Base-by-base conservation (phyloP, 768 basidiomycete species). In the Russula sp. region DNA sequence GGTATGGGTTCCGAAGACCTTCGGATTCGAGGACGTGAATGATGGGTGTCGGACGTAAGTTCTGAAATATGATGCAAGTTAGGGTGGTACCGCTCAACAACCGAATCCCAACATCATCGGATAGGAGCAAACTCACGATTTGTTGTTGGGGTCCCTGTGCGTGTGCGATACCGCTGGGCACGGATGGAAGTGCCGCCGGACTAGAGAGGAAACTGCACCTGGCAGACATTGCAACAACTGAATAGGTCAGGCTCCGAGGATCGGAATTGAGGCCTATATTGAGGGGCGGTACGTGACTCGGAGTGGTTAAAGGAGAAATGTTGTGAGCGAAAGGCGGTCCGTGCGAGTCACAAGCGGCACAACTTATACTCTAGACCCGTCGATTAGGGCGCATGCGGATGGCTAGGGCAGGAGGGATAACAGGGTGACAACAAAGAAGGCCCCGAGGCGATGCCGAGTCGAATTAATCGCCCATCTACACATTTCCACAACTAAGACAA, bases 401-500 rank as follows among this genome's bases (percentile, higher is more conserved):
- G 24, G 32, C 28, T 18, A 38, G 54, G n/a, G 61, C 46, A 50
- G 24, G 20, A 46, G 26, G 32, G 36, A 26, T 30, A 40, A 26
- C 24, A 51, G 18, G 55, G 32, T 36, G 28, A 13, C 32, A 36
- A 53, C 49, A 6, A 6, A 34, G 57, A 44, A 28, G 58, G 53
- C 30, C 16, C 50, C 28, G 48, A 44, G 16, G 53, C 53, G 46
- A 54, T 60, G 63, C 52, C 36, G 50, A 60, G 26, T 32, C 24
- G 9, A 46, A 3, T 54, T 24, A 14, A 20, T 62, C 53, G 53
- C 20, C 18, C 22, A 28, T 30, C 48, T 53, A 55, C 46, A 40
- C 36, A 13, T 36, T 55, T 58, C 58, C 59, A 65, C 55, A 61
- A 44, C 44, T 40, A 34, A 40, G 28, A 60, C 59, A 64, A 61